Conservation (phyloP, 2,329 filamentous ascomycete species). For the Teratosphaeria pseudoeucalypti region DNA sequence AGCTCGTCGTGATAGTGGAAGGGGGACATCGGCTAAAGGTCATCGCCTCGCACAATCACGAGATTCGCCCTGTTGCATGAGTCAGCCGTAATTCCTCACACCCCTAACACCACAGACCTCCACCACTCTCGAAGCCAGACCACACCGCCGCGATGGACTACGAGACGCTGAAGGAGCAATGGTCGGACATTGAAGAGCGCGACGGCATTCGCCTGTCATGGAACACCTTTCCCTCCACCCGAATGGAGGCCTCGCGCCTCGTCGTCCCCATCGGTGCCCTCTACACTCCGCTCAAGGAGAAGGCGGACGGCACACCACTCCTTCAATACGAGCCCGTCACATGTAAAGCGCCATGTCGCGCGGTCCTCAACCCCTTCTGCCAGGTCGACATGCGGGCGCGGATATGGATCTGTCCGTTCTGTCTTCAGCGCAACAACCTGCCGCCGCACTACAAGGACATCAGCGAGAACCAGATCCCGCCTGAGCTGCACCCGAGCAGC, state of each 20-base stretch:
- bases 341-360: constrained; percentile 92
- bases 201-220: constrained; percentile 94
- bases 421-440: constrained; percentile 70
- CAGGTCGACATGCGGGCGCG: constrained; percentile 75
- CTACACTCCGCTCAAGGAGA: constrained; percentile 93
- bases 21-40: neutral
- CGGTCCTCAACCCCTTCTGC: constrained; percentile 93
- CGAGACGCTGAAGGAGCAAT: constrained; percentile 87
- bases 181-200: constrained; percentile 90
- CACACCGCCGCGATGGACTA: constrained; percentile 61
- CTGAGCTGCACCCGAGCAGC: constrained; percentile 69
- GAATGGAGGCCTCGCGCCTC: constrained; percentile 55
- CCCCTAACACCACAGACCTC: neutral
- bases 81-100: neutral
- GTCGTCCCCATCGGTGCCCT: constrained; percentile 84
- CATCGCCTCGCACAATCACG: neutral
- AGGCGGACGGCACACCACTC: constrained; percentile 69
- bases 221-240: constrained; percentile 97
- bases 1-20: neutral
- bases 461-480: constrained; percentile 68
- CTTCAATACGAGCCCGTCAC: constrained; percentile 94
- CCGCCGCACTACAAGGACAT: constrained; percentile 87
- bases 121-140: constrained; percentile 2
- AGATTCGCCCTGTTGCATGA: neutral
- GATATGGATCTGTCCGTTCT: constrained; percentile 85